Evolutionary conservation across 176 grass and related monocot species (phyloP).

Genomic region (Canna indica): DNA sequence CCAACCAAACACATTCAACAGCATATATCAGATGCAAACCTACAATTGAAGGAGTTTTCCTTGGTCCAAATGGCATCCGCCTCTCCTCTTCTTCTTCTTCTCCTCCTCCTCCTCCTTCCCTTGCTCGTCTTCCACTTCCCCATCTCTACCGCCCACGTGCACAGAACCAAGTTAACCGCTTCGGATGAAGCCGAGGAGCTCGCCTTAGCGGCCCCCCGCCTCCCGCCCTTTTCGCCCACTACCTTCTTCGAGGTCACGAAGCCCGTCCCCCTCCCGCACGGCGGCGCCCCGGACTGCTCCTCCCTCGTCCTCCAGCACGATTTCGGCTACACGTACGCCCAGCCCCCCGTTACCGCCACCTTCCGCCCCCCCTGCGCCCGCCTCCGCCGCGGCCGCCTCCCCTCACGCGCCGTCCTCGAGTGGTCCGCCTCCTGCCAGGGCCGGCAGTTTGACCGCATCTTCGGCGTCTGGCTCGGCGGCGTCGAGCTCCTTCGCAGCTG

Average conservation of each 20-base stretch:
- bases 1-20: too few relatives aligned
- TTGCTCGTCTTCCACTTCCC: constrained; percentile 12
- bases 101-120: constrained; percentile 19
- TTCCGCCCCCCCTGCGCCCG: constrained; percentile 53
- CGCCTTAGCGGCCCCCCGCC: constrained; percentile 20
- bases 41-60: neutral
- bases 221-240: constrained; percentile 19
- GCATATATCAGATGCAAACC: too few relatives aligned
- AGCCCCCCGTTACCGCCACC: constrained; percentile 38
- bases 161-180: constrained; percentile 19
- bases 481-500: constrained; percentile 64
- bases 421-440: constrained; percentile 51
- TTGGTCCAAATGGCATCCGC: neutral
- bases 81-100: constrained; percentile 17
- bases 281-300: constrained; percentile 43
- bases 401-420: constrained; percentile 57
- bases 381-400: neutral
- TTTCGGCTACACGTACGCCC: constrained; percentile 47
- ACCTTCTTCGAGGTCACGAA: constrained; percentile 74
- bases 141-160: neutral
- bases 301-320: constrained; percentile 48
- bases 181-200: constrained; percentile 15
- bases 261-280: constrained; percentile 38
- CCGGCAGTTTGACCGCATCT: constrained; percentile 60
- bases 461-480: constrained; percentile 72